Percentiles rank a stretch among this genome's conserved stretches.
Evolutionary conservation across 2,329 filamentous ascomycete genomes (phyloP).

Genomic region (Dactylellina leptospora): DNA sequence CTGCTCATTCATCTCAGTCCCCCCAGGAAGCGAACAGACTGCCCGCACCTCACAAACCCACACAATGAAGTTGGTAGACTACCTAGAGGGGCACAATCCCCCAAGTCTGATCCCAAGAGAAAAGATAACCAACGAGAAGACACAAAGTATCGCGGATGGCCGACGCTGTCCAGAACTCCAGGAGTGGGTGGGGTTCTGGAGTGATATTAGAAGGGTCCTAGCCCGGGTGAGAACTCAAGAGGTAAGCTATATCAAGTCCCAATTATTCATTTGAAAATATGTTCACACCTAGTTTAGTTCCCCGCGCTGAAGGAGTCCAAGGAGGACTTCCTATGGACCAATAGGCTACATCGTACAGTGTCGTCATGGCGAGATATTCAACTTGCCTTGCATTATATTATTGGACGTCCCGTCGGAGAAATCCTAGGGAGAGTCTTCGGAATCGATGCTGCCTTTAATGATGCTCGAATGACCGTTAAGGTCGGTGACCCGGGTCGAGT

Average conservation of each 20-base stretch:
- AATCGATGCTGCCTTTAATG: slow-evolving; percentile 23
- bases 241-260: slow-evolving; percentile 4
- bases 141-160: not conserved
- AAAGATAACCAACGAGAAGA: not conserved
- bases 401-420: slow-evolving; percentile 19
- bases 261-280: not conserved
- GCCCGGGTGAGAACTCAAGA: not conserved
- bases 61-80: slow-evolving; percentile 18
- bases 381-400: slow-evolving; percentile 2
- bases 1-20: not conserved
- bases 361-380: slow-evolving; percentile 10
- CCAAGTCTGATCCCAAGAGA: slow-evolving; percentile 10
- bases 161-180: slow-evolving; percentile 15
- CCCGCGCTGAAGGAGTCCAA: not conserved
- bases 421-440: slow-evolving; percentile 19
- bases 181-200: slow-evolving; percentile 30
- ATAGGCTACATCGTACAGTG: slow-evolving; percentile 2
- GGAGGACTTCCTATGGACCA: not conserved
- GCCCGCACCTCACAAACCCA: too few species aligned
- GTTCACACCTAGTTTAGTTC: not conserved
- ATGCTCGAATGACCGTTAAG: slow-evolving; percentile 10
- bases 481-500: slow-evolving; percentile 31
- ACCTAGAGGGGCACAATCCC: slow-evolving; percentile 22
- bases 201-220: not conserved
- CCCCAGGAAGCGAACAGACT: too few species aligned